A percentile compares a stretch with the other conserved stretches of the same genome.
phyloP scores from a whole-genome alignment of 1,284 basidiomycete species.

The Hemileccinum hortonii region DNA sequence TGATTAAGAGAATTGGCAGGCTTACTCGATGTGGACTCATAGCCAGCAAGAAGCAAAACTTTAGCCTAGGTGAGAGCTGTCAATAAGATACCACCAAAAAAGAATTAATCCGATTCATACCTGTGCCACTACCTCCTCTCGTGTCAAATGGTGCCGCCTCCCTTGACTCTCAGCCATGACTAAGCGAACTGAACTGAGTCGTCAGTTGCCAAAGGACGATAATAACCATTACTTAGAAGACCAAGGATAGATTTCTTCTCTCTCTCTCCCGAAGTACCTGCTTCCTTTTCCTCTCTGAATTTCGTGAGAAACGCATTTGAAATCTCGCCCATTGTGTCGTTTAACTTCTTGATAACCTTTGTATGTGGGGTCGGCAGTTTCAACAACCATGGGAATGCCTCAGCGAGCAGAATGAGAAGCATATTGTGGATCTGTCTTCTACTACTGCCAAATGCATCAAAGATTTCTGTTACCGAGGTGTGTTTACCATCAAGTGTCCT shows the following conservation, averaged over 20 bases:
- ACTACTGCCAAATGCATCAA: conserved; percentile 40
- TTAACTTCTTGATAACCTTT: conserved; percentile 38
- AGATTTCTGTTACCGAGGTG: conserved; percentile 45
- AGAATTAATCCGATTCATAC: conserved; percentile 2
- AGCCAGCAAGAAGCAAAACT: conserved; percentile 31
- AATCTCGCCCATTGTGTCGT: conserved; percentile 44
- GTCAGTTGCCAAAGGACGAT: neutral
- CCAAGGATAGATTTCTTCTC: conserved; percentile 52
- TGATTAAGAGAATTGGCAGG: neutral
- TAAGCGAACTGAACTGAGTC: neutral
- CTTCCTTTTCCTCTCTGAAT: conserved; percentile 42
- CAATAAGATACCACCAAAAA: neutral
- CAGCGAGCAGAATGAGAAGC: conserved; percentile 41
- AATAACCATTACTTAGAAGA: conserved; percentile 15
- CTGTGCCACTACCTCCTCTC: conserved; percentile 22
- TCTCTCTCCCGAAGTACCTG: conserved; percentile 25
- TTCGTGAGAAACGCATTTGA: conserved; percentile 47
- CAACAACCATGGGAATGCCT: conserved; percentile 44
- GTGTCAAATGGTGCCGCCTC: conserved; percentile 13
- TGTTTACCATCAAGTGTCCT: conserved; percentile 49
- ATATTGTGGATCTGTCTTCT: conserved; percentile 25
- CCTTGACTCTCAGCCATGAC: conserved; percentile 18
- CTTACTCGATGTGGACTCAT: conserved; percentile 32
- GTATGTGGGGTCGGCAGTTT: conserved; percentile 44
- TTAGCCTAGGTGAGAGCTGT: conserved; percentile 19